Base-by-base conservation (phyloP, 306 rosid genomes). In the Bauhinia variegata region DNA sequence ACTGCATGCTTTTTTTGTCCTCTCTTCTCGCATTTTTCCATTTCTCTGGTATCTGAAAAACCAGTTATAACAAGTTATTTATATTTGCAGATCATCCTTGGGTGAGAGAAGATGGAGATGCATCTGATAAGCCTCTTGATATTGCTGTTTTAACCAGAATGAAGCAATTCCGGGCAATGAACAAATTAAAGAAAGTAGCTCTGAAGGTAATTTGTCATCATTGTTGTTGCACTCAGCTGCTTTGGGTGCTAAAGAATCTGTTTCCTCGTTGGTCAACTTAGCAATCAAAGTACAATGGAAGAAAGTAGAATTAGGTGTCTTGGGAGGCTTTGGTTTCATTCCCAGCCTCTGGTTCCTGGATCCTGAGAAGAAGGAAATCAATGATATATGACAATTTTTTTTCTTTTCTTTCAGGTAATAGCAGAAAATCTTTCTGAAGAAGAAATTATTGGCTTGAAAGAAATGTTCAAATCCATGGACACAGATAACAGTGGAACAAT, bases 391-490 rank as follows among this genome's bases (percentile, higher is more conserved):
- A 64, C 42, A 59, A 58, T 41, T 51, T 38, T 32, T 62, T 64
- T 55, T 11, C 43, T 65, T 77, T 37, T 77, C 16, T 62, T 58
- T 34, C 73, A 93, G 98, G 96, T 93, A 54, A 93, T 93, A 66
- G 98, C 98, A 31, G 97, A 93, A 82, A 93, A 80, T 77, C 97
- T 93, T 80, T 89, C 98, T 52, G 98, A 89, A 83, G 98, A 93
- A 64, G 98, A 93, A 83, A 93, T 93, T 48, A 87, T 89, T 64
- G 98, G 97, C 73, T 75, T 93, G 84, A 93, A 93, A 81, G 98
- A 93, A 78, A 89, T 93, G 96, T 93, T 89, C 81, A 93, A 89
- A 84, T 88, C 97, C 37, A 89, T 93, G 95, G 98, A 93, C 71
- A 93, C 98, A 10, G 98, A 93, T 80, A 88, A 89, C 59, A 93